A percentile compares a stretch with the other conserved stretches of the same genome.
Evolutionary conservation across 176 grass and related monocot genomes (phyloP).

Genomic region (Aegilops speltoides): DNA sequence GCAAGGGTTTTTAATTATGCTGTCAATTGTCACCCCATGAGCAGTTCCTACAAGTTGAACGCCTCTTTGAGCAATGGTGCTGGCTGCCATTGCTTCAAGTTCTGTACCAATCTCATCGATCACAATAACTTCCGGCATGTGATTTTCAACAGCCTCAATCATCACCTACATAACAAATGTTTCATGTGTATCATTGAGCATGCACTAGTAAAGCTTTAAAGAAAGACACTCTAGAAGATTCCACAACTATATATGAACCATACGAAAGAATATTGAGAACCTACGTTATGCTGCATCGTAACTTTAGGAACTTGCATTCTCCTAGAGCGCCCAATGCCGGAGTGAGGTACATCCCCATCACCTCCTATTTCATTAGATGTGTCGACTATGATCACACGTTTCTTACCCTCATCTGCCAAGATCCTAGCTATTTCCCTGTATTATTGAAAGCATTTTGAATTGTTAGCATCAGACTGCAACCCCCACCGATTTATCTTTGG

Average conservation of each 20-base stretch:
- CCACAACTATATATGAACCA: background rate
- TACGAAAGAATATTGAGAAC: slow-evolving; percentile 32
- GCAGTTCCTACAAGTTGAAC: slow-evolving; percentile 98
- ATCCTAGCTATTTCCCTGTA: slow-evolving; percentile 95
- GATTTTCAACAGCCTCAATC: slow-evolving; percentile 99
- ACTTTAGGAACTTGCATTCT: slow-evolving; percentile 99
- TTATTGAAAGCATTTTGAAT: slow-evolving; percentile 27
- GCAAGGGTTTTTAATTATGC: slow-evolving; percentile 96
- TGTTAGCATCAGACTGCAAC: slow-evolving; percentile 17
- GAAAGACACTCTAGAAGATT: background rate
- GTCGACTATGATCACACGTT: slow-evolving; percentile 95
- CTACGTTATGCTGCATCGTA: slow-evolving; percentile 93
- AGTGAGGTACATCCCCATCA: slow-evolving; percentile 94
- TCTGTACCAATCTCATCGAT: slow-evolving; percentile 99
- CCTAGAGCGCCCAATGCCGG: slow-evolving; percentile 83
- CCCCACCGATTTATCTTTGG: background rate
- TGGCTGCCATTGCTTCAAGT: slow-evolving; percentile 93
- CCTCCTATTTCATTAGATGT: slow-evolving; percentile 99
- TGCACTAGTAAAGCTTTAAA: background rate
- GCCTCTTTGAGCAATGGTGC: slow-evolving; percentile 98
- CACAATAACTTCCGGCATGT: slow-evolving; percentile 99
- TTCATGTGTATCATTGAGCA: background rate
- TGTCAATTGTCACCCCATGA: slow-evolving; percentile 95
- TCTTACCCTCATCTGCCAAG: slow-evolving; percentile 83
- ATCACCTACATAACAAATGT: slow-evolving; percentile 58